Evolutionary conservation across 768 basidiomycete species (phyloP).

Genomic region (Scleroderma bovista): DNA sequence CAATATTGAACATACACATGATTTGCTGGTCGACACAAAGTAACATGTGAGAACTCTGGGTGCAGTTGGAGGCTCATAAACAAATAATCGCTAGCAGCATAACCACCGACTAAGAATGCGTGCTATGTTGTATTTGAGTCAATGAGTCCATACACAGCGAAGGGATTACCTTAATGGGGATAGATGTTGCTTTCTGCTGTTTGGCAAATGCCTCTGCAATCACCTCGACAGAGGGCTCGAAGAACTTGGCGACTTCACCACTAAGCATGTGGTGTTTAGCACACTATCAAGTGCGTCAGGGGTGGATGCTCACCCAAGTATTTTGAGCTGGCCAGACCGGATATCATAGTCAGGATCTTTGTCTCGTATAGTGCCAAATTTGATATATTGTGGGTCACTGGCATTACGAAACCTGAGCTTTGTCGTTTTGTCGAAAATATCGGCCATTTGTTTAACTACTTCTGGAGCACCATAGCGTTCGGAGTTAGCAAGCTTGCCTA

Average conservation of each 20-base stretch:
- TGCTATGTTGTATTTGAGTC: slow-evolving; percentile 9
- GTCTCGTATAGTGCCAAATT: slow-evolving; percentile 41
- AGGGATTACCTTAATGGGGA: slow-evolving; percentile 21
- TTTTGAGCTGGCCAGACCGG: slow-evolving; percentile 41
- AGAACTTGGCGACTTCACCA: slow-evolving; percentile 33
- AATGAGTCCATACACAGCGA: background rate
- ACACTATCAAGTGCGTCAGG: background rate
- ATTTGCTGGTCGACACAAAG: slow-evolving; percentile 39
- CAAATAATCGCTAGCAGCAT: slow-evolving; percentile 43
- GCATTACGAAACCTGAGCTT: slow-evolving; percentile 41
- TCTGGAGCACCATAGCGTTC: slow-evolving; percentile 31
- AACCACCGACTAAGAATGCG: slow-evolving; percentile 49
- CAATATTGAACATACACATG: slow-evolving; percentile 34
- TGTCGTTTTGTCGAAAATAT: slow-evolving; percentile 42
- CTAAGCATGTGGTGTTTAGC: slow-evolving; percentile 12
- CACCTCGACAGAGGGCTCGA: slow-evolving; percentile 36
- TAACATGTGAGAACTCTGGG: slow-evolving; percentile 31
- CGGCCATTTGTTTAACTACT: slow-evolving; percentile 37
- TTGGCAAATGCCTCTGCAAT: slow-evolving; percentile 30
- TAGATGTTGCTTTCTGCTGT: slow-evolving; percentile 17
- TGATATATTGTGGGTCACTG: slow-evolving; percentile 38
- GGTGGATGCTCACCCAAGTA: slow-evolving; percentile 24
- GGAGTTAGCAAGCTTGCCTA: slow-evolving; percentile 39
- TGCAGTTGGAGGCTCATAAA: slow-evolving; percentile 36
- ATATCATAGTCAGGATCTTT: slow-evolving; percentile 37